These are phyloP conservation scores for Didymosphaeria variabile DNA, from an alignment of 2,329 filamentous ascomycete species.

Conservation along the genomic window DNA sequence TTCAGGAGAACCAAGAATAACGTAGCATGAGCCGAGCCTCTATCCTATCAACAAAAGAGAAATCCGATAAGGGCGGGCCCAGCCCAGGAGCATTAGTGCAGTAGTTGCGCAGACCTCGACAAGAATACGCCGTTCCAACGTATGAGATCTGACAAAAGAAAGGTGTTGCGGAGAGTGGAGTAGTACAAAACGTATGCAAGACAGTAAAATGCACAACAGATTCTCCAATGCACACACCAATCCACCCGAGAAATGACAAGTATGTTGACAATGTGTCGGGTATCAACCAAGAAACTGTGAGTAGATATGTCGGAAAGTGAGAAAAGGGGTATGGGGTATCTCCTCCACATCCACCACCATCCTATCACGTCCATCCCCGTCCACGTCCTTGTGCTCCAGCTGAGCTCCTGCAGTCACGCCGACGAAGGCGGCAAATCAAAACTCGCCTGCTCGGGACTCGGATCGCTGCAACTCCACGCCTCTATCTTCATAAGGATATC, in stretches of 20 bases:
- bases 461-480: conserved; percentile 40
- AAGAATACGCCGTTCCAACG: background rate
- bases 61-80: conserved; percentile 4
- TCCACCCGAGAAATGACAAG: conserved; percentile 24
- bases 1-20: conserved; percentile 1
- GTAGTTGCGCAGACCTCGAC: conserved; percentile 7
- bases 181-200: conserved; percentile 2
- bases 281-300: conserved; percentile 26
- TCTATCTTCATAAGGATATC: conserved; percentile 43
- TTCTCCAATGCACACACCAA: conserved; percentile 6
- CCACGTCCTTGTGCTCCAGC: background rate
- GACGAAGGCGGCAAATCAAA: conserved; percentile 4
- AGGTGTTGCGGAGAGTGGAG: conserved; percentile 11
- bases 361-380: background rate
- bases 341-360: background rate
- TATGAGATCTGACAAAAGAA: conserved; percentile 18
- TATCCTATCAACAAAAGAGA: conserved; percentile 7
- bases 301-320: conserved; percentile 5
- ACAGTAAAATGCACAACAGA: conserved; percentile 5
- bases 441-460: conserved; percentile 17
- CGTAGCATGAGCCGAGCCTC: conserved; percentile 2
- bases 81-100: conserved; percentile 13
- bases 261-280: conserved; percentile 26
- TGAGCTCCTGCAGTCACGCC: background rate
- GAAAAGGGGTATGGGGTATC: conserved; percentile 6